phyloP scores from a whole-genome alignment of 2,329 filamentous ascomycete species.

The Salinomyces thailandicus region DNA sequence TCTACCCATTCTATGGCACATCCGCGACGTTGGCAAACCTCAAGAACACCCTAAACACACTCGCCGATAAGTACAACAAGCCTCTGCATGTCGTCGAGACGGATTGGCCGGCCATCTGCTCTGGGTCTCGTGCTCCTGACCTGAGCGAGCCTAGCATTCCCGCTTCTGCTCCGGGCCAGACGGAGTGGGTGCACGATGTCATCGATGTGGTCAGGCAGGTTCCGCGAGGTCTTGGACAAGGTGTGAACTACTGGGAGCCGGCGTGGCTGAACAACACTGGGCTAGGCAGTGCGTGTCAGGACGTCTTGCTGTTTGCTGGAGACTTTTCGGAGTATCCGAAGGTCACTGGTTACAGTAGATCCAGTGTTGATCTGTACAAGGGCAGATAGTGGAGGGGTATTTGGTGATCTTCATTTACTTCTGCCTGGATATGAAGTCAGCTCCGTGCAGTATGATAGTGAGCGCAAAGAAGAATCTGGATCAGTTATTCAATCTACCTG shows the following conservation, averaged over 20 bases:
- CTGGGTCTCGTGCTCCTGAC: conserved; percentile 13
- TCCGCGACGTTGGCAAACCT: conserved; percentile 22
- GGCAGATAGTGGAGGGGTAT: conserved; percentile 4
- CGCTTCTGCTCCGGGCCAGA: conserved; percentile 18
- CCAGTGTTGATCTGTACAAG: conserved; percentile 20
- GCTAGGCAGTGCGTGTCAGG: conserved; percentile 21
- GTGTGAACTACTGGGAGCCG: conserved; percentile 25
- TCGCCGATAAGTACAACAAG: conserved; percentile 23
- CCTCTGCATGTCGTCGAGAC: conserved; percentile 26
- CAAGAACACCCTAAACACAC: conserved; percentile 14
- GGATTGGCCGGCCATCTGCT: conserved; percentile 23
- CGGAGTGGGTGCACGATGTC: conserved; percentile 21
- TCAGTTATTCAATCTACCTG: too few relatives aligned
- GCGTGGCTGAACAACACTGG: conserved; percentile 25
- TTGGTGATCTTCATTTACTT: too few relatives aligned
- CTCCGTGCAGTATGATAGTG: too few relatives aligned
- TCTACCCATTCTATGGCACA: conserved; percentile 26
- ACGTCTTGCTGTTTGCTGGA: conserved; percentile 20
- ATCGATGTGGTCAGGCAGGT: conserved; percentile 20
- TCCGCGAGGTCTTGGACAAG: conserved; percentile 22
- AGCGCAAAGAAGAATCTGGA: too few relatives aligned
- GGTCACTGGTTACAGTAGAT: conserved; percentile 16
- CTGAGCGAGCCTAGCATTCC: conserved; percentile 25
- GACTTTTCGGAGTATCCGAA: conserved; percentile 21
- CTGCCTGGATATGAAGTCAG: too few relatives aligned